These are phyloP conservation scores for Rhododendron ovatum DNA, from an alignment of 148 eudicot genomes.

Conservation along the genomic window DNA sequence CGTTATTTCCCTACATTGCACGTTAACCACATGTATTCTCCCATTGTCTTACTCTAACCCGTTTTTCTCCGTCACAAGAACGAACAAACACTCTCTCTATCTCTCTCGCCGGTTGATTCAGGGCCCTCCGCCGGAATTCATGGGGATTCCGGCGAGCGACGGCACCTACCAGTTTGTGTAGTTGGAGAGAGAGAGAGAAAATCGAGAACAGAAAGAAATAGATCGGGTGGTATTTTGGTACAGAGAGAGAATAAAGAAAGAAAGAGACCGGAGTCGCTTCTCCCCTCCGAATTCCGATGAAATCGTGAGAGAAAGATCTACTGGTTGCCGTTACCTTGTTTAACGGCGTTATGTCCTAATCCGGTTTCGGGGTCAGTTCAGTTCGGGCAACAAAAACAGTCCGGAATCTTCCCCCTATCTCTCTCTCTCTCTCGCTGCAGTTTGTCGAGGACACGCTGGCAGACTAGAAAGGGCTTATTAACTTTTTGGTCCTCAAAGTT, in stretches of 20 bases:
- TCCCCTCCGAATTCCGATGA: conserved; percentile 2
- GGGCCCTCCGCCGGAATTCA: conserved; percentile 15
- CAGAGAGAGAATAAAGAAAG: not conserved
- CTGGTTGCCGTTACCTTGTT: not conserved
- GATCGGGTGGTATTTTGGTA: not conserved
- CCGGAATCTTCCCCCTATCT: not conserved
- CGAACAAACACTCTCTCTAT: not conserved
- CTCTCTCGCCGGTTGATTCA: not conserved
- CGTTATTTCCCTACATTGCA: conserved; percentile 46
- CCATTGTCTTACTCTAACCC: not conserved
- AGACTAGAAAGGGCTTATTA: too few relatives aligned
- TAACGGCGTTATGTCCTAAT: not conserved
- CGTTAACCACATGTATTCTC: conserved; percentile 46
- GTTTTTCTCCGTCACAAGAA: not conserved
- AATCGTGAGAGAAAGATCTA: not conserved
- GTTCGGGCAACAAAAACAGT: not conserved
- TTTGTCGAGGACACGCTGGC: too few relatives aligned
- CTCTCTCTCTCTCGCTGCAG: not conserved
- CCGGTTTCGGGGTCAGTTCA: not conserved
- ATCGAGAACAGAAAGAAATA: not conserved
- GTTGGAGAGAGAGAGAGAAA: not conserved
- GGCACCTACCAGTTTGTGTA: not conserved
- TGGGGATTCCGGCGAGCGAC: conserved; percentile 20
- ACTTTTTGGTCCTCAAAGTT: too few relatives aligned
- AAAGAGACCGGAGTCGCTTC: conserved; percentile 7